Conservation (phyloP, 2,329 filamentous ascomycete genomes). For the Rutstroemia sp. region DNA sequence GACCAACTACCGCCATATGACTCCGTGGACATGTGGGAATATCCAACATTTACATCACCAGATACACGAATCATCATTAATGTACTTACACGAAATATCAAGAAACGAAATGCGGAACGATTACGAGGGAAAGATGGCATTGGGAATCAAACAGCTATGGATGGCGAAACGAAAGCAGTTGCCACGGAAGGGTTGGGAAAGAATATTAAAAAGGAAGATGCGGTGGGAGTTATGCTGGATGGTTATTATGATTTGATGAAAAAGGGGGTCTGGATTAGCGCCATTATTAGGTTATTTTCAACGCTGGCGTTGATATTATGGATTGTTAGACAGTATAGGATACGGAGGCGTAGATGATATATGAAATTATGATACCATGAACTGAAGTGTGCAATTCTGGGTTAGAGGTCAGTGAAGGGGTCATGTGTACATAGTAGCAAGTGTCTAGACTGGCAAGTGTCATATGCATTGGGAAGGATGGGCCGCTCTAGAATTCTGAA, state of each 20-base stretch:
- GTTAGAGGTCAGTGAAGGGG: neutral
- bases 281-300: conserved; percentile 14
- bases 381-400: neutral
- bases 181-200: conserved; percentile 14
- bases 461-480: neutral
- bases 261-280: conserved; percentile 24
- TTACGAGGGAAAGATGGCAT: conserved; percentile 19
- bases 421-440: neutral
- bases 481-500: too few species aligned
- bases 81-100: conserved; percentile 50
- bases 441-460: neutral
- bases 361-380: neutral
- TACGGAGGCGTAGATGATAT: neutral
- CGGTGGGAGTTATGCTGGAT: conserved; percentile 27
- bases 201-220: conserved; percentile 19
- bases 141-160: conserved; percentile 24
- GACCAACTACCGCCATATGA: conserved; percentile 57
- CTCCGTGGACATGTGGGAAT: conserved; percentile 56
- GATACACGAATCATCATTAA: conserved; percentile 54
- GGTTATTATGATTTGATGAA: conserved; percentile 28
- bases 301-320: conserved; percentile 5
- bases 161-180: conserved; percentile 23
- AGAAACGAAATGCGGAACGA: conserved; percentile 37
- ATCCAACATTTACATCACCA: conserved; percentile 58
- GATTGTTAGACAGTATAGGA: conserved; percentile 6